Evolutionary conservation across 805 yeast species (phyloP), one percentile per base, ranked within the genome.

Genomic region (Ogataea angusta): DNA sequence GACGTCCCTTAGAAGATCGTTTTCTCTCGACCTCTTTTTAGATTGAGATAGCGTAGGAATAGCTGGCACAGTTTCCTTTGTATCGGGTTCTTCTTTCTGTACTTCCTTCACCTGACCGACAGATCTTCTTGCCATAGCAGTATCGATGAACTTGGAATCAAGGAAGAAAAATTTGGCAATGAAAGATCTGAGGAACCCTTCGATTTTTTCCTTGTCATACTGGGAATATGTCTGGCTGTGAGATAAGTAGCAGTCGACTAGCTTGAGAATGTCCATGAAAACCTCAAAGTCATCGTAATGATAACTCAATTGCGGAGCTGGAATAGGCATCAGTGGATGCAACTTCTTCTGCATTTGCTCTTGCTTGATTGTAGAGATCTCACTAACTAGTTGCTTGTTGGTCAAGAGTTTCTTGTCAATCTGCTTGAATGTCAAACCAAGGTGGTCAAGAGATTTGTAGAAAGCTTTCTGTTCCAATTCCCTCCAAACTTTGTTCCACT

Each of bases 401-500:
- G 98, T 88, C 53, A 93, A 67, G 42, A 88, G 67, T 62, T 93
- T 91, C 63, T 93, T 91, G 65, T 93, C 99, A 17, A 96, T 85
- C 61, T 93, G 98, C 65, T 93, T 93, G 69, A 93, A 93, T 0
- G 97, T 90, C 54, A 93, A 73, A 1, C 99, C 99, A 47, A 91
- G 69, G 62, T 93, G 99, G 61, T 93, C 99, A 50, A 93, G 71
- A 2, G 96, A 86, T 63, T 93, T 93, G 69, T 80, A 87, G 62
- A 85, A 90, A 0, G 89, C 95, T 56, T 88, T 90, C 58, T 90
- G 96, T 63, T 93, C 99, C 66, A 95, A 80, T 65, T 91, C 98
- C 59, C 99, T 80, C 99, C 99, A 93, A 10, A 89, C 95, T 60
- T 91, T 91, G 66, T 91, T 91, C 98, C 99, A 93, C 62, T 93